phyloP scores from a whole-genome alignment of 768 basidiomycete genomes.

The Agaricus bisporus region DNA sequence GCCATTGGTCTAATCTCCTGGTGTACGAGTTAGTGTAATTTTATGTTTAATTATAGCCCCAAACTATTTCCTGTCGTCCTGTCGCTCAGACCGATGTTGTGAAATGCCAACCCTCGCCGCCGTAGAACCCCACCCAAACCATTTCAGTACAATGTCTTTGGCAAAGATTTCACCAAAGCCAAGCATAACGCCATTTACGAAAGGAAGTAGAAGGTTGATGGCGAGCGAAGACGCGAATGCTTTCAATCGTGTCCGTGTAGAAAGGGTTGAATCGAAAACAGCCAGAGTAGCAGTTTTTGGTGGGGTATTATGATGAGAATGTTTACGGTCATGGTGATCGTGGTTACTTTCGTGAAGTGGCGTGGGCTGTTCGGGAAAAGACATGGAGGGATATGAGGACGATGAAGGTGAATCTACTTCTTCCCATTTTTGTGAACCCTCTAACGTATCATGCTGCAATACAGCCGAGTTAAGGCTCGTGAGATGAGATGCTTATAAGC shows the following conservation, averaged over 20 bases:
- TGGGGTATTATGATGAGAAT: constrained; percentile 12
- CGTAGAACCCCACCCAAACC: constrained; percentile 44
- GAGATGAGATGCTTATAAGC: background rate
- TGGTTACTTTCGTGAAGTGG: constrained; percentile 30
- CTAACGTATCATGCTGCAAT: constrained; percentile 31
- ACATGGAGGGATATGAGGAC: constrained; percentile 76
- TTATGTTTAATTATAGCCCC: background rate
- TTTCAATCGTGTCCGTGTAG: constrained; percentile 58
- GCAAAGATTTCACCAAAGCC: constrained; percentile 96
- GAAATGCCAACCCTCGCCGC: constrained; percentile 28
- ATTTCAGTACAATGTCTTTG: constrained; percentile 60
- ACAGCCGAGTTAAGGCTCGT: constrained; percentile 12
- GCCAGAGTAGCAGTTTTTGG: constrained; percentile 54
- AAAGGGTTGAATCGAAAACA: constrained; percentile 64
- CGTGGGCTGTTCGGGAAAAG: constrained; percentile 60
- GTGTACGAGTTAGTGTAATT: constrained; percentile 1
- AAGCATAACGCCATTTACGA: constrained; percentile 92
- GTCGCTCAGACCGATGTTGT: background rate
- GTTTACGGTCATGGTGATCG: constrained; percentile 11
- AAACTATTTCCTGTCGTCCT: background rate
- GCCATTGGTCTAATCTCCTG: background rate
- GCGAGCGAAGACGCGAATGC: constrained; percentile 71
- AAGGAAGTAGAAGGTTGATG: constrained; percentile 82
- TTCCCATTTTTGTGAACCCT: constrained; percentile 67
- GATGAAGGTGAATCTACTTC: constrained; percentile 54